Base-by-base conservation (phyloP, 257 asterid species). In the Capsicum chinense region DNA sequence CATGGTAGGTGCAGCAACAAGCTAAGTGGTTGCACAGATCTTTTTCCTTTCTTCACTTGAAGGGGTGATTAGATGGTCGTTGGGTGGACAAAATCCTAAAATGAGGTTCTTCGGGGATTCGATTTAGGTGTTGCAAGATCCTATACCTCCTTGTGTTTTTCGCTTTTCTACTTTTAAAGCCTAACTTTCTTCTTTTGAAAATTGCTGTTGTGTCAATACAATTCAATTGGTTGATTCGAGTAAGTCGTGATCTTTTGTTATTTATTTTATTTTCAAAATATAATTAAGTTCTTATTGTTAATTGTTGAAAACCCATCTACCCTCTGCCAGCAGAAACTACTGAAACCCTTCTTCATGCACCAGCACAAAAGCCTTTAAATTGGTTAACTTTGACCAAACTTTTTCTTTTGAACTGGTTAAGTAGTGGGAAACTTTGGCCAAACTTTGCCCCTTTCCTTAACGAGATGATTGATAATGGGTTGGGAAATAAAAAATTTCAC, bases 31-130 rank as follows among this genome's bases (percentile, higher is more conserved):
- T 76, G 63, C 62, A 33, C 52, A 21, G 44, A 9, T 26, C 21
- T 76, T 76, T 76, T 52, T 37, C 44, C 15, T 21, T 74, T 21
- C 62, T 76, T 76, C 19, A 76, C 48, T 52, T 76, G 26, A 76
- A 52, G 81, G 47, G 52, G 47, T 42, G 63, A 26, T 26, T 74
- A 21, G 81, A 21, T 76, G 81, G 63, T 52, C 6, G 63, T 26
- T 52, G 48, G 19, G 81, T 76, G 81, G 81, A 74, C 21, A 74
- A 19, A 76, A 50, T 76, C 48, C 7, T 21, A 76, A 63, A 76
- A 54, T 4, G 62, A 76, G 73, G 69, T 63, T 15, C 69, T 63
- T 63, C 42, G 21, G 73, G 19, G 73, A 66, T 66, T 66, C 16
- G n/a, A 26, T 66, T 3, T 52, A 52, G 59, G 47, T 21, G 62